Base-by-base conservation (phyloP, 768 basidiomycete species). In the Tremella fuciformis region DNA sequence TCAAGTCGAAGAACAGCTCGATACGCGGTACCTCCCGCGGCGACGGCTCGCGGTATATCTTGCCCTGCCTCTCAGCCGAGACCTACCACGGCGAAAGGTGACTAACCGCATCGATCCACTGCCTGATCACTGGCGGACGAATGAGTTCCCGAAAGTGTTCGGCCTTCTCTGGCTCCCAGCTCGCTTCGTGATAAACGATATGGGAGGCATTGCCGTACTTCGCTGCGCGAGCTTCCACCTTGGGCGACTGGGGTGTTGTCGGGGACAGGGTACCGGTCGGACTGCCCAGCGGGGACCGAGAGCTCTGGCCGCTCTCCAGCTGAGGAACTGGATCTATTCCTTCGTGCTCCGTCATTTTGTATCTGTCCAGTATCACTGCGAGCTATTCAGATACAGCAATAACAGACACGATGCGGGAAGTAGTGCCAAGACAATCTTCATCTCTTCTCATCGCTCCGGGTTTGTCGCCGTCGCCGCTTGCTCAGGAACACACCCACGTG, bases 1-100 rank as follows among this genome's bases (percentile, higher is more conserved):
- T 60, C 42, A 77, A 60, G 55, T 78, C 77, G 50, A 78, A 76
- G 58, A 78, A 77, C 13, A 78, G 71, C 64, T 78, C 77, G 62
- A 77, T 77, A 13, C 69, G 66, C 8, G 61, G 57, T 1, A 66
- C 53, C 49, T 66, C 66, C 3, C 71, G 60, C 24, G 57, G 49
- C 3, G 57, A 50, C 1, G 64, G 50, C 41, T 65, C 64, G 8
- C 64, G 60, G 40, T 65, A 47, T 13, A 65, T 42, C 40, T 57
- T 58, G 26, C 64, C 64, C 64, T 65, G 22, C 3, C 9, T 7
- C 18, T 25, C 29, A 34, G 29, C 29, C 29, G 29, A 4, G 11
- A 6, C 18, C 18, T 55, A 15, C 25, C 4, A 8, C 13, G 2
- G 15, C 3, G 44, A 25, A 4, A 15, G 21, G 21, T 24, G 44